Percentiles rank a stretch among this genome's conserved stretches.
Conservation (phyloP, 495 filamentous ascomycete species). For the Delitschia confertaspora region DNA sequence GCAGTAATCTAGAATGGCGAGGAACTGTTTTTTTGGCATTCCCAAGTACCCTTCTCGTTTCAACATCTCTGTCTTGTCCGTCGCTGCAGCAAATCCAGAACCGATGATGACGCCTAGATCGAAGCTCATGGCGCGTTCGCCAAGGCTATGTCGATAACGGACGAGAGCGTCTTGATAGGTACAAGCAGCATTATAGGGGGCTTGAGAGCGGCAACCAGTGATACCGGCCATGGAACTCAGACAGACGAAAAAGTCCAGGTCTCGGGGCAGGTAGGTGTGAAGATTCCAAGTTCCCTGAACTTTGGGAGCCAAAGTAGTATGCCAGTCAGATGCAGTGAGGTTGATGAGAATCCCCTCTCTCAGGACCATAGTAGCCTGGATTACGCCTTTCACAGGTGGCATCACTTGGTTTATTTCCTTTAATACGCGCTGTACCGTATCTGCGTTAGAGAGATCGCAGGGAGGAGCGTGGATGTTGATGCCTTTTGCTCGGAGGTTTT, state of each 20-base stretch:
- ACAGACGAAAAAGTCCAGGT: slow-evolving; percentile 14
- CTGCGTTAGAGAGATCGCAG: neutral
- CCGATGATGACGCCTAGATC: slow-evolving; percentile 9
- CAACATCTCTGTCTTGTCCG: slow-evolving; percentile 6
- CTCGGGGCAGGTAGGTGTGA: neutral
- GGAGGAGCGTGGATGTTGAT: too few relatives aligned
- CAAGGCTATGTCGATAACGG: neutral
- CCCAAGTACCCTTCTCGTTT: neutral
- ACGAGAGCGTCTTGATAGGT: slow-evolving; percentile 8
- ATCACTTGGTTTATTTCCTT: neutral
- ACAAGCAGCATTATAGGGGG: slow-evolving; percentile 11
- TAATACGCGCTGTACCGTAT: neutral
- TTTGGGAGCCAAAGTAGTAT: slow-evolving; percentile 1
- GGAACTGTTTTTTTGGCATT: neutral
- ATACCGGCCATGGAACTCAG: slow-evolving; percentile 9
- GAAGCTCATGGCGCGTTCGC: neutral
- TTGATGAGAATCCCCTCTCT: slow-evolving; percentile 20
- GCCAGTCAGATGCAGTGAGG: slow-evolving; percentile 18
- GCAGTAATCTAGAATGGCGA: slow-evolving; percentile 9
- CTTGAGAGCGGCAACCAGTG: slow-evolving; percentile 1
- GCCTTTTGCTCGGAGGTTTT: too few relatives aligned
- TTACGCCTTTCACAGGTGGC: slow-evolving; percentile 22
- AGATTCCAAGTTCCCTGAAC: slow-evolving; percentile 18
- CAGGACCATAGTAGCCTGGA: slow-evolving; percentile 26
- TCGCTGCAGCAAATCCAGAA: slow-evolving; percentile 16